Base-by-base conservation (phyloP, 768 basidiomycete species). In the Amanita pseudoporphyria region DNA sequence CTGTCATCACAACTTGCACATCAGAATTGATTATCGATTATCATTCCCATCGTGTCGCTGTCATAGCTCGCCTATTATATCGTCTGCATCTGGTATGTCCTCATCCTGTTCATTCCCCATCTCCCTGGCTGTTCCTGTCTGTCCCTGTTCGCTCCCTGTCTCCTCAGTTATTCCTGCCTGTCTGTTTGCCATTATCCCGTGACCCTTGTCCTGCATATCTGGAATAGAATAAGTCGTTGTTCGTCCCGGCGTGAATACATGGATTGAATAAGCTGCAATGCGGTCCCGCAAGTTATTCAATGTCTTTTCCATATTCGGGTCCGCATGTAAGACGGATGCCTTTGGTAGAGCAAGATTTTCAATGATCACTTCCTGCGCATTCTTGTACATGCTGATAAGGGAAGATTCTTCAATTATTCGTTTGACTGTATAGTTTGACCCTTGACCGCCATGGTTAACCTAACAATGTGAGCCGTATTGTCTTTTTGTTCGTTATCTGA, bases 121-220 rank as follows among this genome's bases (percentile, higher is more conserved):
- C n/a, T 24, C n/a, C 14, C 43, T 3, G 14, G 12, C 10, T 28
- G 12, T 14, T 18, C 22, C 4, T 45, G 21, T 4, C 9, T 28
- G 3, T 14, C 26, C 22, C 4, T 45, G 21, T 4, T 14, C 43
- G 12, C 2, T 18, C n/a, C n/a, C n/a, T n/a, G n/a, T n/a, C n/a
- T n/a, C n/a, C 4, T 45, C 43, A 30, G 2, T 33, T 45, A 18
- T 14, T 28, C 43, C 43, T 45, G 9, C 43, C 4, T 36, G 18
- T n/a, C 12, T 33, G 16, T 18, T 6, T 26, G 19, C 60, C 51
- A 16, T 68, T n/a, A n/a, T n/a, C n/a, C 58, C 72, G 60, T 69
- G 0, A 24, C 43, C 43, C 14, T 14, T 28, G 22, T 45, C 43
- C 16, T 24, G 3, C 26, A 33, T 33, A 24, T 45, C 26, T 18